Conservation (phyloP, 345 rosid genomes). For the Pugionium dolabratum region DNA sequence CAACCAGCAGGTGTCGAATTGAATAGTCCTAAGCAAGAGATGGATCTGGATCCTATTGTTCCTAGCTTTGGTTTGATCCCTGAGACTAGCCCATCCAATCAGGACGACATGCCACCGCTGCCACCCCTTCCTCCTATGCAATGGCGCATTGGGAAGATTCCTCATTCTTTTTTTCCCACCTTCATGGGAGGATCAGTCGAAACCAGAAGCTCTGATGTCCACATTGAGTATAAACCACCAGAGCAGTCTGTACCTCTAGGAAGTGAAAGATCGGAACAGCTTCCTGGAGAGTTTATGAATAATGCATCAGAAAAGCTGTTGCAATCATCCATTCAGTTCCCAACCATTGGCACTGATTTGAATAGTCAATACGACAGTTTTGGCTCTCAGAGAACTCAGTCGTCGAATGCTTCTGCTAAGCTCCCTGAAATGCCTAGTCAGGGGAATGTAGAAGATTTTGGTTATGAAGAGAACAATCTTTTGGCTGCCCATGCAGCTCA, state of each 20-base stretch:
- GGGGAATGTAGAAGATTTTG: slow-evolving; percentile 39
- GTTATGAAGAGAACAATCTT: slow-evolving; percentile 38
- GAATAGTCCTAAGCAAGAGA: slow-evolving; percentile 33
- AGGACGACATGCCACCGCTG: slow-evolving; percentile 74
- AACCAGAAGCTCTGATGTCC: slow-evolving; percentile 39
- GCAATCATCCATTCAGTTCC: slow-evolving; percentile 36
- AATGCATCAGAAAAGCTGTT: slow-evolving; percentile 35
- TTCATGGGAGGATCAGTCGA: slow-evolving; percentile 44
- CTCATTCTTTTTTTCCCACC: slow-evolving; percentile 40
- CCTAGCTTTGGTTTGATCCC: slow-evolving; percentile 47
- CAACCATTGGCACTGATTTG: slow-evolving; percentile 34
- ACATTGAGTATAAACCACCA: slow-evolving; percentile 37
- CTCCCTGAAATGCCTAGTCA: slow-evolving; percentile 35
- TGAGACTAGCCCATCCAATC: slow-evolving; percentile 43
- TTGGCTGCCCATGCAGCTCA: slow-evolving; percentile 29
- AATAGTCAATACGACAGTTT: slow-evolving; percentile 30
- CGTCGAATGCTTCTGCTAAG: slow-evolving; percentile 35
- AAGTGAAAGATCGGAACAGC: slow-evolving; percentile 33
- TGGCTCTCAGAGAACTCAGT: slow-evolving; percentile 34
- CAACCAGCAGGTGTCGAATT: neutral
- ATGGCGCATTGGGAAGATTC: slow-evolving; percentile 74
- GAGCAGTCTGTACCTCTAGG: slow-evolving; percentile 31
- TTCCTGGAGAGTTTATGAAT: slow-evolving; percentile 38
- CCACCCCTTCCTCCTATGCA: slow-evolving; percentile 94
- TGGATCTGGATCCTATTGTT: slow-evolving; percentile 33